phyloP scores from a whole-genome alignment of 345 rosid genomes.

The Arabidopsis arenosa region DNA sequence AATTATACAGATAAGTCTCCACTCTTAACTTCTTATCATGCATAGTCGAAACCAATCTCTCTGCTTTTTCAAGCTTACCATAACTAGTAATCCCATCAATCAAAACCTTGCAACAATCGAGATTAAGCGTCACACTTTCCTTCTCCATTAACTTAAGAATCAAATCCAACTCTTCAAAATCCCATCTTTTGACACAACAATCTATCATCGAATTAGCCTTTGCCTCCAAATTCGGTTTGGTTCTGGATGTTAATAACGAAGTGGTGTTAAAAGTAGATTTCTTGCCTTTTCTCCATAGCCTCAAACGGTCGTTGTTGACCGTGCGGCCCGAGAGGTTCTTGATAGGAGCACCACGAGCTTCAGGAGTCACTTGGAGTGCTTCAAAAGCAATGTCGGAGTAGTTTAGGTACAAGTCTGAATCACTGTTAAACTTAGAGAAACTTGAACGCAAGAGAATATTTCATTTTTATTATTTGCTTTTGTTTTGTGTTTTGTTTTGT shows the following conservation, averaged over 20 bases:
- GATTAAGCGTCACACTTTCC: slow-evolving; percentile 46
- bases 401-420: too few species aligned
- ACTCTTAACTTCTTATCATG: slow-evolving; percentile 50
- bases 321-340: slow-evolving; percentile 50
- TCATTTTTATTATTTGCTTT: too few species aligned
- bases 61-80: slow-evolving; percentile 57
- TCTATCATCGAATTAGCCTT: slow-evolving; percentile 47
- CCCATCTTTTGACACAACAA: slow-evolving; percentile 64
- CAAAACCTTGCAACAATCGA: slow-evolving; percentile 48
- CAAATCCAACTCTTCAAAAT: slow-evolving; percentile 55
- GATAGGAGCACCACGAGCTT: slow-evolving; percentile 15
- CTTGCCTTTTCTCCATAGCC: slow-evolving; percentile 48
- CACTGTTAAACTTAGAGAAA: too few species aligned
- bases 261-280: slow-evolving; percentile 58
- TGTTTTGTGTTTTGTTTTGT: too few species aligned
- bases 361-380: slow-evolving; percentile 74
- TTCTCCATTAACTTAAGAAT: slow-evolving; percentile 54
- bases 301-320: slow-evolving; percentile 47
- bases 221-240: slow-evolving; percentile 58
- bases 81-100: slow-evolving; percentile 56
- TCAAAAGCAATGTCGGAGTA: background rate
- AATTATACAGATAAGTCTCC: slow-evolving; percentile 53
- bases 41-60: slow-evolving; percentile 53
- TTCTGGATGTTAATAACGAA: slow-evolving; percentile 53
- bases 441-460: too few species aligned